These are phyloP conservation scores for Haplosporangium sp. DNA, from an alignment of 371 early-diverging fungal species.

Conservation along the genomic window DNA sequence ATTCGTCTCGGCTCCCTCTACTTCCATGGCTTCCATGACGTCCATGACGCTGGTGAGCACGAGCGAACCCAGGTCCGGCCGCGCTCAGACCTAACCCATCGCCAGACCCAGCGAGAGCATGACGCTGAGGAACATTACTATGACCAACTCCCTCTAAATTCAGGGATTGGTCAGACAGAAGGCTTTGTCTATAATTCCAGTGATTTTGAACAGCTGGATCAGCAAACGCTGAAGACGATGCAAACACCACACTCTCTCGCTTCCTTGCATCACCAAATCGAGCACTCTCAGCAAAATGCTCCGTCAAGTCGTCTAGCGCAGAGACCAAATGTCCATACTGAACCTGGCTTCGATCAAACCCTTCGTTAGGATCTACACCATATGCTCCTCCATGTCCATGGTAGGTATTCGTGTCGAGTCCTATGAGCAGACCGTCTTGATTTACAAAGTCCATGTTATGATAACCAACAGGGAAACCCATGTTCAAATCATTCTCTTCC, in stretches of 20 bases:
- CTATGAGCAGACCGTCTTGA: conserved; percentile 38
- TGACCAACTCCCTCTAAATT: background rate
- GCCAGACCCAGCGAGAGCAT: background rate
- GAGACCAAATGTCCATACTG: conserved; percentile 55
- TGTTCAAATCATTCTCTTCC: conserved; percentile 37
- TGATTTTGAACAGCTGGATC: conserved; percentile 26
- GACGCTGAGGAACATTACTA: background rate
- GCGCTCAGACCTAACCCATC: conserved; percentile 18
- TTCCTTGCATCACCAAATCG: conserved; percentile 36
- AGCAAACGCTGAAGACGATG: conserved; percentile 2
- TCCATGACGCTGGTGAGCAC: conserved; percentile 45
- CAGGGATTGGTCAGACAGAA: conserved; percentile 14
- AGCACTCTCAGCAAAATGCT: conserved; percentile 54
- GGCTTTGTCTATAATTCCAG: conserved; percentile 32
- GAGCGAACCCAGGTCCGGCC: conserved; percentile 20
- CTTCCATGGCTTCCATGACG: conserved; percentile 54
- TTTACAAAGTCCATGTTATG: conserved; percentile 39
- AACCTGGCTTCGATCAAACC: conserved; percentile 23
- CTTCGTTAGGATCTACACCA: conserved; percentile 13
- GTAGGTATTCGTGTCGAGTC: conserved; percentile 19
- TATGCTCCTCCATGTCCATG: conserved; percentile 11
- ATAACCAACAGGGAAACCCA: conserved; percentile 16
- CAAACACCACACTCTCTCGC: conserved; percentile 33
- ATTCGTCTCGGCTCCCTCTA: conserved; percentile 54
- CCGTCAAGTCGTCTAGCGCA: conserved; percentile 52